These are phyloP conservation scores for Halophytophthora polymorphica DNA, from an alignment of 352 stramenopile genomes.

Conservation along the genomic window DNA sequence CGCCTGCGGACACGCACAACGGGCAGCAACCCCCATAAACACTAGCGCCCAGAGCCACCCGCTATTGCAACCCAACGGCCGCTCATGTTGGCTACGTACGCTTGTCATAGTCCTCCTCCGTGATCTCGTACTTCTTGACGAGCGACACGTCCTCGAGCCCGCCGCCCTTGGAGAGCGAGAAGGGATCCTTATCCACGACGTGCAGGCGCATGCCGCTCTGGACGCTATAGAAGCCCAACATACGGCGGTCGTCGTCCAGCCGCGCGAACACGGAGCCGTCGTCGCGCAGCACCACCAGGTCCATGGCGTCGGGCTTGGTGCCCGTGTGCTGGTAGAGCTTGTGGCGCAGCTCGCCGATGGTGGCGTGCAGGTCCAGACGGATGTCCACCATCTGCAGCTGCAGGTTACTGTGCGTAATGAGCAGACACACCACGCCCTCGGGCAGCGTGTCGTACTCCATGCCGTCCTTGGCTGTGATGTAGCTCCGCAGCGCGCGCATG, in stretches of 20 bases:
- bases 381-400: slow-evolving; percentile 96
- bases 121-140: slow-evolving; percentile 98
- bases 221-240: slow-evolving; percentile 91
- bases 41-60: neutral
- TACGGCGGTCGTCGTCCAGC: slow-evolving; percentile 75
- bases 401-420: slow-evolving; percentile 98
- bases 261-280: slow-evolving; percentile 45
- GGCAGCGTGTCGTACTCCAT: slow-evolving; percentile 84
- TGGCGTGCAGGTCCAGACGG: slow-evolving; percentile 92
- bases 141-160: slow-evolving; percentile 96
- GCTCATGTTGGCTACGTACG: slow-evolving; percentile 39
- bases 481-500: slow-evolving; percentile 65
- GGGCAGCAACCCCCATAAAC: neutral
- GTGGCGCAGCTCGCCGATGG: slow-evolving; percentile 85
- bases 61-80: neutral
- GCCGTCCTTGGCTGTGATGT: slow-evolving; percentile 85
- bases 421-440: slow-evolving; percentile 90
- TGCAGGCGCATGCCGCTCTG: slow-evolving; percentile 93
- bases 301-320: slow-evolving; percentile 90
- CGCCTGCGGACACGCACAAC: slow-evolving; percentile 37
- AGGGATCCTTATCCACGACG: slow-evolving; percentile 95
- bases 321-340: slow-evolving; percentile 96
- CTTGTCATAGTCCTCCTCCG: slow-evolving; percentile 98
- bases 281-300: slow-evolving; percentile 55
- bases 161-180: slow-evolving; percentile 92